Evolutionary conservation across 164 flowering plant species (phyloP).

Genomic region (Kalanchoe fedtschenkoi): DNA sequence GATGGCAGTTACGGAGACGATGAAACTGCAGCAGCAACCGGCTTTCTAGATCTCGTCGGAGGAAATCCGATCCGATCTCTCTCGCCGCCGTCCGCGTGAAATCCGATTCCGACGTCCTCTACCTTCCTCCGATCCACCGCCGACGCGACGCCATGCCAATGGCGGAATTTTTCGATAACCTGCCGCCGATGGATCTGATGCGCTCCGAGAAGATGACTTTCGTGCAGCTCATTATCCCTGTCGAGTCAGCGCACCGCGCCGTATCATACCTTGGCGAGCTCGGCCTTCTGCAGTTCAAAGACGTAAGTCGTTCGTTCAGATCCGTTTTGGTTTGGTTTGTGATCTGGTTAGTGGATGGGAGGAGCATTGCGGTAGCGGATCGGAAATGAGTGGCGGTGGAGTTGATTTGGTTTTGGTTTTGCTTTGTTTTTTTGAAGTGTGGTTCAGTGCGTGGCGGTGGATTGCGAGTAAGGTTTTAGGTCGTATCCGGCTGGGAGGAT

Average conservation of each 20-base stretch:
- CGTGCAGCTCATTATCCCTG: constrained; percentile 75
- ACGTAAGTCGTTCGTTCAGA: constrained; percentile 25
- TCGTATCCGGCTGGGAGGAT: too few species aligned
- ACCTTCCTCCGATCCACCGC: neutral
- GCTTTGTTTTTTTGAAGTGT: too few species aligned
- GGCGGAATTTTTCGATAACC: constrained; percentile 3
- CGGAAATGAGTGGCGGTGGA: neutral
- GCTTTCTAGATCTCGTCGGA: neutral
- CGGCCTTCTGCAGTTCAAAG: constrained; percentile 87
- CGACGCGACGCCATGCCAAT: neutral
- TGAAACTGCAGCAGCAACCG: too few species aligned
- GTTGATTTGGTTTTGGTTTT: neutral
- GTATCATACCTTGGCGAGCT: constrained; percentile 73
- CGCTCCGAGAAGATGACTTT: constrained; percentile 89
- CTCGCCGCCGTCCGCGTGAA: neutral
- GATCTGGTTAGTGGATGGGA: neutral
- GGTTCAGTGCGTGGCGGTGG: too few species aligned
- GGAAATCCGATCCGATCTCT: constrained; percentile 1
- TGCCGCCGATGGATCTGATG: constrained; percentile 79
- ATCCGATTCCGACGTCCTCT: too few species aligned
- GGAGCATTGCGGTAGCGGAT: too few species aligned
- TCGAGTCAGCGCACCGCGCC: constrained; percentile 60
- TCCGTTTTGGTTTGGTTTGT: neutral
- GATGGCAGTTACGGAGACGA: neutral
- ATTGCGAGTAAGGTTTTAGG: too few species aligned